Base-by-base conservation (phyloP, 371 early-diverging fungal species). In the Actinomucor elegans region DNA sequence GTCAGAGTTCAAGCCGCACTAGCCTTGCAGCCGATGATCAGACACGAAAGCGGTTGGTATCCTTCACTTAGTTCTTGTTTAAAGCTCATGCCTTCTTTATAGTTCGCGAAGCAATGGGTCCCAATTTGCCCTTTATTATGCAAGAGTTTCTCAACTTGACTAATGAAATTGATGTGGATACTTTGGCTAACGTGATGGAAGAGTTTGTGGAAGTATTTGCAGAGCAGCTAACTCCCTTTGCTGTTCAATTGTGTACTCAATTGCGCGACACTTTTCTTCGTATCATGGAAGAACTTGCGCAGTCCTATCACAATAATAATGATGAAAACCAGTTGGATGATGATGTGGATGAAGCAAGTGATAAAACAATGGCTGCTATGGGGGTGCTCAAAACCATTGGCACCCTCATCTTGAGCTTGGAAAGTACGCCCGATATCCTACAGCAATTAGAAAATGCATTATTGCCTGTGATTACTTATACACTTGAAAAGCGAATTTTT, bases 321-420 rank as follows among this genome's bases (percentile, higher is more conserved):
- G 71, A 70, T 43, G 60, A 69, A 0, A 65, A 61, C 6, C 57
- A 77, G 8, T 64, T 75, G 24, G 62, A 47, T 55, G 69, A 53
- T 5, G 63, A 60, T 26, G 17, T 50, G 9, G 83, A 88, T 40
- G 91, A 87, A 41, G 66, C 78, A 28, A 81, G 82, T 50, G 93
- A 94, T 57, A 94, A 94, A 71, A 89, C 87, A 2, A 83, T 89
- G 84, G 89, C 94, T 0, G 94, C 96, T 10, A 84, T 90, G 78
- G 94, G 96, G 42, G 85, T 96, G 4, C 73, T 96, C 17, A 93
- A 92, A 65, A 94, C 95, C n/a, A 84, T 97, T 34, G 81, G 83
- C 38, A 90, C 93, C 2, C 64, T 97, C 47, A 81, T 96, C 17
- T 52, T 87, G 33, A 85, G 86, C 53, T 59, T 89, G 36, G 88